Base-by-base conservation (phyloP, 1,284 basidiomycete genomes). In the Pterula multifida region DNA sequence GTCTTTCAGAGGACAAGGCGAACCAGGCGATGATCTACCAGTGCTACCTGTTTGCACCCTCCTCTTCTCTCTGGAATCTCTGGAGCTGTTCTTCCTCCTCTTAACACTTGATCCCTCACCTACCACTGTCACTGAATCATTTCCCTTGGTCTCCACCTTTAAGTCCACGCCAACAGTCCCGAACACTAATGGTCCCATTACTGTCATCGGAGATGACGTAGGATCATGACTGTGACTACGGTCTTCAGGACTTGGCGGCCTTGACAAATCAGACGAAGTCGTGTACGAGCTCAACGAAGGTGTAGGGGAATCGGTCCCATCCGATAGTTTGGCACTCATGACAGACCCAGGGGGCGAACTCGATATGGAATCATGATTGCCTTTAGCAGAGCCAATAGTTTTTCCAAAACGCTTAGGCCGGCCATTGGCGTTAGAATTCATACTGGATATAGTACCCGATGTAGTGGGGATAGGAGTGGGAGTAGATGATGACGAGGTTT, bases 241-340 rank as follows among this genome's bases (percentile, higher is more conserved):
- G 39, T 42, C 48, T 3, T 36, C 49, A 3, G 42, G 36, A 17
- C 49, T 45, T 3, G 55, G 53, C 2, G 70, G 67, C 0, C 69
- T 70, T 3, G 71, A 70, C n/a, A 70, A 71, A 23, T 66, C 61
- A 3, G 71, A 72, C 15, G 69, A 68, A 1, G 67, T 68, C n/a
- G 68, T 65, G 53, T 68, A 71, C 21, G 69, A 69, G 17, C 62
- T 63, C 2, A 70, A 70, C 9, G 69, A 69, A 11, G 66, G 64
- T 3, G 68, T 61, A 3, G 71, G 68, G 9, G 70, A 72, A 50
- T 50, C 49, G 50, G 65, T 68, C 15, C 59, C 39, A 17, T 6
- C 19, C 13, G 39, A 42, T 22, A 42, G 9, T 4, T 17, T 42
- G 9, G 39, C 61, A 22, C 63, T 57, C n/a, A 66, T 62, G 28